These are phyloP conservation scores for Pleurotus salmoneostramineus DNA, from an alignment of 768 basidiomycete genomes.

Conservation along the genomic window DNA sequence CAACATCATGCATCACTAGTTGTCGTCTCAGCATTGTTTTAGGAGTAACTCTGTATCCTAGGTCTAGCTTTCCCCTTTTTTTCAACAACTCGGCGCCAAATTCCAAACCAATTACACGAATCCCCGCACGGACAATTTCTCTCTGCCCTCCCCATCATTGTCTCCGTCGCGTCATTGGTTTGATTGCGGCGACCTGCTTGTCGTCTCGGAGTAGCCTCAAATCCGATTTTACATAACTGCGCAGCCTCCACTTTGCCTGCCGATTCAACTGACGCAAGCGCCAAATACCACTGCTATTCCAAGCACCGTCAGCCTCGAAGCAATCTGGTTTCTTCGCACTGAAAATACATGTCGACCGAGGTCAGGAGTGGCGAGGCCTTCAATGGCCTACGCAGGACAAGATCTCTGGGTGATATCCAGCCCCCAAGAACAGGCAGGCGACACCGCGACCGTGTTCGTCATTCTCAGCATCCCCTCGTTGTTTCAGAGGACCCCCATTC, in stretches of 20 bases:
- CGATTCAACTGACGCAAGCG: neutral
- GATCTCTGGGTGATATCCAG: slow-evolving; percentile 37
- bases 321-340: neutral
- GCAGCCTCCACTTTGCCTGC: neutral
- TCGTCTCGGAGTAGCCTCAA: neutral
- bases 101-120: neutral
- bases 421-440: slow-evolving; percentile 8
- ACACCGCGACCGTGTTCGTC: slow-evolving; percentile 6
- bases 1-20: neutral
- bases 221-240: neutral
- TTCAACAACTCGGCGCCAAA: neutral
- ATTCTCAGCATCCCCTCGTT: slow-evolving; percentile 6
- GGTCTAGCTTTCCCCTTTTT: too few relatives aligned
- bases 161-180: neutral
- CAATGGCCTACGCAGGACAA: slow-evolving; percentile 27
- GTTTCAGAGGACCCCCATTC: neutral
- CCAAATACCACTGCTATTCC: neutral
- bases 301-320: neutral
- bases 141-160: neutral
- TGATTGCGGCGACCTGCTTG: neutral
- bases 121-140: neutral
- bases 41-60: neutral
- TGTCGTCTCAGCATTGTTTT: neutral
- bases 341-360: slow-evolving; percentile 15
- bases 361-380: neutral